These are phyloP conservation scores for Sequoia sempervirens DNA, from an alignment of 75 land plant species.

Conservation along the genomic window DNA sequence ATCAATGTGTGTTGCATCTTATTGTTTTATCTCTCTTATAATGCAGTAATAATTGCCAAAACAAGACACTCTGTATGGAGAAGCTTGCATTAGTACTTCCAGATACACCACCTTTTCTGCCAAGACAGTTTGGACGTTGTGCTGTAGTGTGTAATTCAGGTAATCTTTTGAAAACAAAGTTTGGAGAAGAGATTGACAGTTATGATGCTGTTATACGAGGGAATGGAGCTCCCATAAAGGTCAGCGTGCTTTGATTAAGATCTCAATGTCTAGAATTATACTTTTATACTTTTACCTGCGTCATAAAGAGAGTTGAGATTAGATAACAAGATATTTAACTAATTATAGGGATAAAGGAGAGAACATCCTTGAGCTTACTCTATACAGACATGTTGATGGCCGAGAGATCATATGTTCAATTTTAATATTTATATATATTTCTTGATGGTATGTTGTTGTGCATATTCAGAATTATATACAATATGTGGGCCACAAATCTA, in stretches of 20 bases:
- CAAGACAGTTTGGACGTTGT: slow-evolving; percentile 82
- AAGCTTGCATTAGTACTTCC: slow-evolving; percentile 86
- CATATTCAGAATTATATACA: slow-evolving; percentile 74
- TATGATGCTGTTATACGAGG: slow-evolving; percentile 83
- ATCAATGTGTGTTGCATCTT: neutral
- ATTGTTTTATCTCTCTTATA: neutral
- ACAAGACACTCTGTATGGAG: slow-evolving; percentile 77
- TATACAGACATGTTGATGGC: neutral
- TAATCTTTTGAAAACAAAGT: slow-evolving; percentile 74
- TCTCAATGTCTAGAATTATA: neutral
- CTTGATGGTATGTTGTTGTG: neutral
- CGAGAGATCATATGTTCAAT: neutral
- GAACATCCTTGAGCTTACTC: neutral
- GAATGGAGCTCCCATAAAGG: slow-evolving; percentile 92
- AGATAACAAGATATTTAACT: neutral
- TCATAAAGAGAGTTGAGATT: neutral
- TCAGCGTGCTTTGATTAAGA: slow-evolving; percentile 12
- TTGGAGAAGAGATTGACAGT: slow-evolving; percentile 88
- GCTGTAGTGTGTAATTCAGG: slow-evolving; percentile 95
- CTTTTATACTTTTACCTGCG: neutral
- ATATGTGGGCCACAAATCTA: slow-evolving; percentile 76
- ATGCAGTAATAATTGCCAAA: slow-evolving; percentile 70
- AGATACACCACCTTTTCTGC: slow-evolving; percentile 67
- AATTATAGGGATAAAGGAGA: neutral
- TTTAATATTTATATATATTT: slow-evolving; percentile 1